Base-by-base conservation (phyloP, 306 rosid genomes). In the Cicer arietinum region DNA sequence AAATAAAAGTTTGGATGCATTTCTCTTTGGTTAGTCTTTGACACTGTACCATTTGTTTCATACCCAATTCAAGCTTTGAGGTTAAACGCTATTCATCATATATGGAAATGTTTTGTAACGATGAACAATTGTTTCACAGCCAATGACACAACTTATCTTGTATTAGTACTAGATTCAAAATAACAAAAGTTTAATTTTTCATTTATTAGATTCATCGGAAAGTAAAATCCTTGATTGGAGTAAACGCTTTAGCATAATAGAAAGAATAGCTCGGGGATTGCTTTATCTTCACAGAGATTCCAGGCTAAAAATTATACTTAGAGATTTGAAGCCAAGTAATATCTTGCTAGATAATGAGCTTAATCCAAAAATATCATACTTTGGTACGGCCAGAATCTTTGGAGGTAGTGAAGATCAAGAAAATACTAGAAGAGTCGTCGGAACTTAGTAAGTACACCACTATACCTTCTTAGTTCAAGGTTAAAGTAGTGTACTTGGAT, bases 351-450 rank as follows among this genome's bases (percentile, higher is more conserved):
- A 77, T 71, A 47, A 3, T 10, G 68, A 75, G 1, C 11, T 75
- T 7, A 75, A 81, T 67, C 80, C 77, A 52, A 75, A 81, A 67
- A 80, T 75, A 56, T 75, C 73, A 10, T 63, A 69, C 10, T 81
- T 81, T 69, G 84, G 80, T 30, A 10, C 61, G 73, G 77, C 73
- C 0, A 81, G 13, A 50, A 75, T 75, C 13, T 81, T 68, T 69
- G 17, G 61, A 4, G 60, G 77, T 3, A 35, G 0, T 11, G 77
- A 44, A 43, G 62, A 75, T 43, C 40, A 61, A 0, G 69, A 45
- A 7, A 81, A 69, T 51, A 81, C 80, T 1, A 35, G n/a, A 11
- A 61, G 73, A 6, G 12, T 69, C 42, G 84, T 60, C 16, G 58
- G 58, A 52, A 52, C 58, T 14, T 14, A 52, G 58, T 75, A 67